These are phyloP conservation scores for Tolypocladium album DNA, from an alignment of 2,329 filamentous ascomycete species.

Conservation along the genomic window DNA sequence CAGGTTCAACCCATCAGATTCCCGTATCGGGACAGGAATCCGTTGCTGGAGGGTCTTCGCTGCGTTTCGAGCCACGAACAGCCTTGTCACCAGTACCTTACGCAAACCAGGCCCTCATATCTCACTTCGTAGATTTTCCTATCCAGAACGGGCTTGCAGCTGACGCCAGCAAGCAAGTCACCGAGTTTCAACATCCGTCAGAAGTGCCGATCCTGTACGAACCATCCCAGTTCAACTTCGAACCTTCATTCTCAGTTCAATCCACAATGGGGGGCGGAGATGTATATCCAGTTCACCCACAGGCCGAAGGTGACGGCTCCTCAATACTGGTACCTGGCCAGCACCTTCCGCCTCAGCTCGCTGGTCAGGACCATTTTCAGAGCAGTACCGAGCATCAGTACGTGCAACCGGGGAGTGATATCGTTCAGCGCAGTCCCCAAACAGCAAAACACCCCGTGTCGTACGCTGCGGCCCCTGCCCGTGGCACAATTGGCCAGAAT, in stretches of 20 bases:
- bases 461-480: background rate
- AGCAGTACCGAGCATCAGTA: background rate
- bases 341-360: background rate
- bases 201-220: background rate
- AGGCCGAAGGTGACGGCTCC: background rate
- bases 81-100: background rate
- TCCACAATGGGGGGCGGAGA: conserved; percentile 1
- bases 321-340: background rate
- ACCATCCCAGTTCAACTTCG: background rate
- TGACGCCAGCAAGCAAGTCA: background rate
- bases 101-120: background rate
- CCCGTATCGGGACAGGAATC: background rate
- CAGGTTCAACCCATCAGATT: background rate
- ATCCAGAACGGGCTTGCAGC: background rate
- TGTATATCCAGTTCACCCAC: background rate
- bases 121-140: background rate
- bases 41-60: background rate
- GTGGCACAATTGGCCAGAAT: background rate
- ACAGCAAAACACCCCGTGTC: background rate
- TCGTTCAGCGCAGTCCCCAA: background rate
- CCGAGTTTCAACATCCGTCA: background rate
- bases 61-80: background rate
- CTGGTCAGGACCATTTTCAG: background rate
- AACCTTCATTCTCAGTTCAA: background rate
- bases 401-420: background rate